Percentiles rank a stretch among this genome's conserved stretches.
These are phyloP conservation scores for Phytophthora melonis DNA, from an alignment of 352 stramenopile species.

Conservation along the genomic window DNA sequence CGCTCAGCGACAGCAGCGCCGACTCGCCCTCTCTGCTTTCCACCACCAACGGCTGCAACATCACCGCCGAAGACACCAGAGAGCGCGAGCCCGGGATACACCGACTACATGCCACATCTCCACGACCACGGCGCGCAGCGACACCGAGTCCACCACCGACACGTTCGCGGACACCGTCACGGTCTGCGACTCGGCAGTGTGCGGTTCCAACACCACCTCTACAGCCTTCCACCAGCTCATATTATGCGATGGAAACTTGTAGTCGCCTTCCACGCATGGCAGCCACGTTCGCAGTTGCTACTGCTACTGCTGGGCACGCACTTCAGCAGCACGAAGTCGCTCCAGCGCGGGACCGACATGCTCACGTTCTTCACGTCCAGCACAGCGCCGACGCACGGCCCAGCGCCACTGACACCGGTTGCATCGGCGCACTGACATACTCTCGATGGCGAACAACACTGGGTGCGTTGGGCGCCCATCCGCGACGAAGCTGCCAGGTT, in stretches of 20 bases:
- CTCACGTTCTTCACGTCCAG: no score
- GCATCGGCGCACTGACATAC: no score
- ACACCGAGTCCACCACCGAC: conserved; percentile 42
- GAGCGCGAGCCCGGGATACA: neutral
- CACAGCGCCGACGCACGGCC: no score
- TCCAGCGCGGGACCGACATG: neutral
- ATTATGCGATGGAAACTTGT: conserved; percentile 23
- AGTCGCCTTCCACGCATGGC: conserved; percentile 14
- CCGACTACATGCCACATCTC: conserved; percentile 35
- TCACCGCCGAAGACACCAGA: conserved; percentile 13
- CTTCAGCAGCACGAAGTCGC: conserved; percentile 19
- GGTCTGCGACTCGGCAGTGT: conserved; percentile 29
- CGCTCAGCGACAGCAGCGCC: conserved; percentile 16
- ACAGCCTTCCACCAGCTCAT: conserved; percentile 28
- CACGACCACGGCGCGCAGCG: conserved; percentile 34
- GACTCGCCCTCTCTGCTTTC: neutral
- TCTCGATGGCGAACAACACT: no score
- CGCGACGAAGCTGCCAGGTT: no score
- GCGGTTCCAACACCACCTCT: conserved; percentile 40
- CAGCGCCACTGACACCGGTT: no score
- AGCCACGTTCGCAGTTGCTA: neutral
- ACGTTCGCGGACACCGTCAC: conserved; percentile 43
- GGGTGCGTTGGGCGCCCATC: no score
- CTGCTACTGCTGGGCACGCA: neutral
- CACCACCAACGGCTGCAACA: conserved; percentile 13